Evolutionary conservation across 345 rosid genomes (phyloP).

Genomic region (Laguncularia racemosa): DNA sequence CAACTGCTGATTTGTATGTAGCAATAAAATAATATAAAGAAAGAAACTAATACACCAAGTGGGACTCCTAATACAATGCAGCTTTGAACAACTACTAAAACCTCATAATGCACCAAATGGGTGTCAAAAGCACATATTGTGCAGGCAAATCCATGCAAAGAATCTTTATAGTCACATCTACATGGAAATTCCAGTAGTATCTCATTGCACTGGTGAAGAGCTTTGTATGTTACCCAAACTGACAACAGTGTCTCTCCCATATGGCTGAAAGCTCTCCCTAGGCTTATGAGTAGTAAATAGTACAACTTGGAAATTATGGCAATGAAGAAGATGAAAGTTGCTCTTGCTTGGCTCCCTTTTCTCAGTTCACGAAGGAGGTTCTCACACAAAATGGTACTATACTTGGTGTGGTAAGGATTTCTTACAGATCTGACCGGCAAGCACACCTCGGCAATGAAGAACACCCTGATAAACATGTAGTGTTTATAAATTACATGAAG

Average conservation of each 20-base stretch:
- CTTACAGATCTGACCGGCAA: constrained; percentile 77
- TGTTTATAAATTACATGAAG: background rate
- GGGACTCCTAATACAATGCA: no score
- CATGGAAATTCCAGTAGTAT: no score
- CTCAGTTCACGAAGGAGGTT: constrained; percentile 56
- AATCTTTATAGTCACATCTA: no score
- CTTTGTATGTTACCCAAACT: constrained; percentile 54
- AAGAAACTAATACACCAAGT: no score
- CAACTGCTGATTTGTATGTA: no score
- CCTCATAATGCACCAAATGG: no score
- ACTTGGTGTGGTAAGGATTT: constrained; percentile 87
- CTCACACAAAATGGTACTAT: constrained; percentile 53
- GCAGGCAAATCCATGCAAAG: no score
- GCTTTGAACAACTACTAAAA: no score
- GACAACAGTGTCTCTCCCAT: constrained; percentile 37
- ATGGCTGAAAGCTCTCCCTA: no score
- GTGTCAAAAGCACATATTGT: no score
- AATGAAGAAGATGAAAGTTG: constrained; percentile 75
- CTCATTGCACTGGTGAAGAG: background rate
- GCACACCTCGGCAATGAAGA: constrained; percentile 75
- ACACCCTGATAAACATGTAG: constrained; percentile 44
- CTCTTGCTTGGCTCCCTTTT: constrained; percentile 87
- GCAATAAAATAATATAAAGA: no score
- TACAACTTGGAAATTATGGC: constrained; percentile 71
- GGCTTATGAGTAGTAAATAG: constrained; percentile 62